These are phyloP conservation scores for Rostrohypoxylon terebratum DNA, from an alignment of 495 filamentous ascomycete genomes.

Conservation along the genomic window DNA sequence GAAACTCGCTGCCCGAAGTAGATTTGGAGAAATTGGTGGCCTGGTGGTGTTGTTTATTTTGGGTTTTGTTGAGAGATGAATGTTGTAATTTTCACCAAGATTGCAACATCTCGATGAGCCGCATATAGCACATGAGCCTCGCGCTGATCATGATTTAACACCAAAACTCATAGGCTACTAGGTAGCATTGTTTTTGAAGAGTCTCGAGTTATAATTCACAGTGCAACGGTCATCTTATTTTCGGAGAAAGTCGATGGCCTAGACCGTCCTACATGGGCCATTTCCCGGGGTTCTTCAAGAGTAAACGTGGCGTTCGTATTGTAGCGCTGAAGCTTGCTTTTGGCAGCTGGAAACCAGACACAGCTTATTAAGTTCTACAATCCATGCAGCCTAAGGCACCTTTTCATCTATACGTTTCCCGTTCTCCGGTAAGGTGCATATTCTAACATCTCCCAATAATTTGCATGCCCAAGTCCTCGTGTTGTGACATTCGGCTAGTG, in stretches of 20 bases:
- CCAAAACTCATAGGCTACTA: neutral
- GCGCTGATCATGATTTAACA: neutral
- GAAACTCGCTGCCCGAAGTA: neutral
- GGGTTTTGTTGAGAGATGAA: neutral
- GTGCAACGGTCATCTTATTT: neutral
- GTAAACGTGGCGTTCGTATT: slow-evolving; percentile 36
- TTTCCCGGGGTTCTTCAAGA: neutral
- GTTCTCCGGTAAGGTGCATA: slow-evolving; percentile 30
- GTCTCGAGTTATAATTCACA: neutral
- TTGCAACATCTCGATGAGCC: slow-evolving; percentile 4
- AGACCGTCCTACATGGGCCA: slow-evolving; percentile 20
- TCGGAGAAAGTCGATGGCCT: slow-evolving; percentile 19
- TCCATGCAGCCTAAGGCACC: slow-evolving; percentile 17
- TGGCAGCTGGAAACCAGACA: slow-evolving; percentile 1
- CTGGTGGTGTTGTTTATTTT: neutral
- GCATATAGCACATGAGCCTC: neutral
- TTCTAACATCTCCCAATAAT: slow-evolving; percentile 21
- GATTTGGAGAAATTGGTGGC: neutral
- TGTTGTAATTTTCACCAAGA: slow-evolving; percentile 4
- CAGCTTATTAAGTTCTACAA: slow-evolving; percentile 31
- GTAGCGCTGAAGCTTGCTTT: slow-evolving; percentile 11
- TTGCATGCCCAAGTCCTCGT: slow-evolving; percentile 19
- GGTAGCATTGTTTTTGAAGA: neutral
- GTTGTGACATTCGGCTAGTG: slow-evolving; percentile 5
- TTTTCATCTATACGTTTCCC: slow-evolving; percentile 19